Evolutionary conservation across 2,329 filamentous ascomycete genomes (phyloP).

Genomic region (Colletotrichum viniferum): DNA sequence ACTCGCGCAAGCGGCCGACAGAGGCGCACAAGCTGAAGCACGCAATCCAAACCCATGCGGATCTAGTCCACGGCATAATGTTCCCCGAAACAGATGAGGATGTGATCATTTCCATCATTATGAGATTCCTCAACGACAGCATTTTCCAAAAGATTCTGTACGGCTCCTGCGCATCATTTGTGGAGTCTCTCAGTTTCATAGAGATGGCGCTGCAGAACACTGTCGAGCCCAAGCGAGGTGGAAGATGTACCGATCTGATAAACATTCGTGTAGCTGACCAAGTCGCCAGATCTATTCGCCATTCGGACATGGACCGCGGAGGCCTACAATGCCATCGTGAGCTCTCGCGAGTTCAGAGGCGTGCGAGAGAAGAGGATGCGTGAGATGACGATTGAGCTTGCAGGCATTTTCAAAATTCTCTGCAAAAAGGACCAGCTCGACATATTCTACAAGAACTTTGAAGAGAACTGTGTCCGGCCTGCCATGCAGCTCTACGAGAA

Average conservation of each 20-base stretch:
- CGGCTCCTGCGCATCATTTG: conserved; percentile 25
- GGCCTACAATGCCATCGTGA: conserved; percentile 38
- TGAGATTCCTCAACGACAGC: conserved; percentile 38
- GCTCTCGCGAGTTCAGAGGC: conserved; percentile 30
- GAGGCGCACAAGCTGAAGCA: conserved; percentile 31
- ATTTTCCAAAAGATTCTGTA: conserved; percentile 39
- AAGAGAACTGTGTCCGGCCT: conserved; percentile 34
- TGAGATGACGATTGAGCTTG: conserved; percentile 33
- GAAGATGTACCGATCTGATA: neutral
- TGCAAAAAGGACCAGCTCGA: conserved; percentile 27
- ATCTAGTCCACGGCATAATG: conserved; percentile 33
- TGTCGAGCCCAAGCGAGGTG: conserved; percentile 42
- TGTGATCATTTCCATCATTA: conserved; percentile 36
- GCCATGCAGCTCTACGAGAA: conserved; percentile 43
- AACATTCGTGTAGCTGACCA: neutral
- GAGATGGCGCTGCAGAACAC: conserved; percentile 37
- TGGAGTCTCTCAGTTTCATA: conserved; percentile 34
- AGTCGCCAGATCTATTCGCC: conserved; percentile 35
- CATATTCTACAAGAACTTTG: conserved; percentile 27
- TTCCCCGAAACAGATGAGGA: conserved; percentile 44
- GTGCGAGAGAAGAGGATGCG: conserved; percentile 27
- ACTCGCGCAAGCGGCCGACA: conserved; percentile 24
- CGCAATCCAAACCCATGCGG: conserved; percentile 30
- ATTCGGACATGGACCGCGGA: conserved; percentile 42
- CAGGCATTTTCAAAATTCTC: conserved; percentile 30